These are phyloP conservation scores for Beauveria rudraprayagi DNA, from an alignment of 2,329 filamentous ascomycete species.

Conservation along the genomic window DNA sequence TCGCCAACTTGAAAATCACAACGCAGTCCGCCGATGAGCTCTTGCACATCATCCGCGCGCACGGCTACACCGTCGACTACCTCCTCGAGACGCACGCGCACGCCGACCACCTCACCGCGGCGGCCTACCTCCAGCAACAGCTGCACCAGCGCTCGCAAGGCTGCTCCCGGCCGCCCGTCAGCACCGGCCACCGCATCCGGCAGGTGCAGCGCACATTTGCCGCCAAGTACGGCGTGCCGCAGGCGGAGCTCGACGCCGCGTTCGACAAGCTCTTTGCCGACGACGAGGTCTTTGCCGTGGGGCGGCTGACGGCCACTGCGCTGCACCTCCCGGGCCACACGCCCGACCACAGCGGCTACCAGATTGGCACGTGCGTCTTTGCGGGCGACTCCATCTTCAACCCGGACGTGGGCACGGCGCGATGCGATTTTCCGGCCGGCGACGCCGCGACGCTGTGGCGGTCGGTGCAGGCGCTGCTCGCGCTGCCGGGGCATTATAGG, in stretches of 20 bases:
- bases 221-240: constrained; percentile 36
- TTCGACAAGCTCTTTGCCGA: constrained; percentile 49
- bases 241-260: constrained; percentile 32
- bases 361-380: constrained; percentile 40
- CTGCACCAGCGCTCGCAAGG: constrained; percentile 28
- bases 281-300: constrained; percentile 44
- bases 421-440: constrained; percentile 49
- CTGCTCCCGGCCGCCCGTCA: constrained; percentile 31
- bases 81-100: constrained; percentile 58
- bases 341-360: constrained; percentile 46
- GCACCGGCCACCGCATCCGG: constrained; percentile 22
- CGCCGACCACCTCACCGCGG: constrained; percentile 52
- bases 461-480: constrained; percentile 35
- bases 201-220: constrained; percentile 44
- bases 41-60: constrained; percentile 32
- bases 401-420: constrained; percentile 42
- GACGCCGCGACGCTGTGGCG: constrained; percentile 33
- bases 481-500: constrained; percentile 33
- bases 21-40: constrained; percentile 46
- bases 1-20: constrained; percentile 19
- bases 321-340: constrained; percentile 54
- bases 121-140: constrained; percentile 45
- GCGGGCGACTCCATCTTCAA: constrained; percentile 47
- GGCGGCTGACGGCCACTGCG: constrained; percentile 34
- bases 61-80: constrained; percentile 38